Evolutionary conservation across 169 alveolate genomes (phyloP), one percentile per base, ranked within the genome.

Genomic region (Hepatocystis sp.): DNA sequence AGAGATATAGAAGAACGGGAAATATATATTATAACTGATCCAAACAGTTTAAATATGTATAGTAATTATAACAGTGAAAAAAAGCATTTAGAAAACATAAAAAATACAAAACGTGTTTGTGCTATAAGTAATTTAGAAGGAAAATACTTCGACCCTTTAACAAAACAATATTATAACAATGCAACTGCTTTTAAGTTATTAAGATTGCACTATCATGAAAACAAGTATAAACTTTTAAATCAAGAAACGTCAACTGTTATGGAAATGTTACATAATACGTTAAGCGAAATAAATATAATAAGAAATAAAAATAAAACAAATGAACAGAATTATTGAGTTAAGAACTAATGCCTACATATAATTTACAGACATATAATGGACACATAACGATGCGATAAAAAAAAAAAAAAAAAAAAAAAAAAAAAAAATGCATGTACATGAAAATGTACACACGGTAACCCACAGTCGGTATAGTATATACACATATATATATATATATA

Each of bases 71-170:
- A 63, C 40, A 63, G 63, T 61, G 28, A 65, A 47, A 56, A 55
- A 40, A 84, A 81, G 25, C 11, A n/a, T 8, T 40, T 81, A 11
- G 67, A 81, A 30, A 19, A 44, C 36, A 28, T 81, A 7, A 61
- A 53, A 81, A 81, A 81, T 81, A 49, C 46, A 51, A 61, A 64
- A 25, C 60, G 56, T 5, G 4, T 81, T 40, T 81, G 89, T 39
- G 67, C 89, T 4, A 63, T 81, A 30, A 81, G 84, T 28, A 81
- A 81, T 81, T 81, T 81, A 7, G 89, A 81, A 65, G 89, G 89
- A 27, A 60, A 36, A 30, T 81, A 81, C 63, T 81, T 81, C 56
- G 89, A 81, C 15, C 89, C 89, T 5, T 44, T 81, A 64, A 81
- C 89, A 15, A 23, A 64, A 81, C 46, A 60, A 60, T 81, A 81